These are phyloP conservation scores for Niebla homalea DNA, from an alignment of 495 filamentous ascomycete species.

Conservation along the genomic window DNA sequence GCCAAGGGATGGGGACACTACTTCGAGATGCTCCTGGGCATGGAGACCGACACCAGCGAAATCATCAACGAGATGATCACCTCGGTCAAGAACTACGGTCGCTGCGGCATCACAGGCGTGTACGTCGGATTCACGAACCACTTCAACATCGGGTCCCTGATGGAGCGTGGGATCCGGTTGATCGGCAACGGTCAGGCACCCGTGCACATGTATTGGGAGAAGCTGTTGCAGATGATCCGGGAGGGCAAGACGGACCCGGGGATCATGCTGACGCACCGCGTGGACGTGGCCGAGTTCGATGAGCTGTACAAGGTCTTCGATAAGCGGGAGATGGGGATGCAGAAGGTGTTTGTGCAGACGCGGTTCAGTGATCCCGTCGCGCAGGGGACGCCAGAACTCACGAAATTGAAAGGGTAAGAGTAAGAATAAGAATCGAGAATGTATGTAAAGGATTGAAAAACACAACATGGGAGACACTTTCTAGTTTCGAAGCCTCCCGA, in stretches of 20 bases:
- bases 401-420: conserved; percentile 13
- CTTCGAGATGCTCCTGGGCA: conserved; percentile 56
- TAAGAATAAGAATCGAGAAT: neutral
- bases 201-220: conserved; percentile 72
- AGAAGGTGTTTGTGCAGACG: conserved; percentile 62
- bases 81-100: conserved; percentile 60
- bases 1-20: conserved; percentile 72
- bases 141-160: conserved; percentile 73
- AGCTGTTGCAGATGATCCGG: conserved; percentile 56
- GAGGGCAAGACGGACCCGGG: conserved; percentile 59
- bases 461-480: neutral
- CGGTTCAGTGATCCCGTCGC: conserved; percentile 45
- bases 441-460: too few species aligned
- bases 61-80: conserved; percentile 82
- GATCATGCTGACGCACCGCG: conserved; percentile 68
- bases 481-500: too few species aligned
- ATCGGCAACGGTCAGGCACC: conserved; percentile 78
- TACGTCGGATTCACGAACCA: conserved; percentile 75
- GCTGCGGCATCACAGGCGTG: conserved; percentile 65
- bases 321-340: conserved; percentile 46
- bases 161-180: conserved; percentile 74
- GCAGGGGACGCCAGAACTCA: conserved; percentile 41
- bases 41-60: conserved; percentile 80
- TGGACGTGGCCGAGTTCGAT: conserved; percentile 61
- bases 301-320: conserved; percentile 60